These are phyloP conservation scores for Leccinum huronense DNA, from an alignment of 1,284 basidiomycete species.

Conservation along the genomic window DNA sequence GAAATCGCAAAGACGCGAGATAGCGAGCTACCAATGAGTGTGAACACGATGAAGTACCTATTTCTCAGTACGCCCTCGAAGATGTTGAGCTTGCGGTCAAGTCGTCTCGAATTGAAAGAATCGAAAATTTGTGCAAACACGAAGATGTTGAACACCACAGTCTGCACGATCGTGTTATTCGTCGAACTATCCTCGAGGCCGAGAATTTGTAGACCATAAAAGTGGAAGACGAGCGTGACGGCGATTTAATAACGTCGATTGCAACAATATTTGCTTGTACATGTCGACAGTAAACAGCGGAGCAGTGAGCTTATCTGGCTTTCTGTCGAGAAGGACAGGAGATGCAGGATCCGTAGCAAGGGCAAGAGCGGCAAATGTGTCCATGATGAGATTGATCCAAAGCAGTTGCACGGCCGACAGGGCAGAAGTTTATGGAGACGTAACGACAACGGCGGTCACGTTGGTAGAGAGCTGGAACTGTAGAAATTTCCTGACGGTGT, in stretches of 20 bases:
- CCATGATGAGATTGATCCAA: conserved; percentile 98
- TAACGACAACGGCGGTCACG: conserved; percentile 93
- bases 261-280: conserved; percentile 93
- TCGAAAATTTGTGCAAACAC: conserved; percentile 97
- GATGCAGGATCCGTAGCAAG: conserved; percentile 95
- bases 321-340: conserved; percentile 77
- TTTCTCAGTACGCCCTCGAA: conserved; percentile 84
- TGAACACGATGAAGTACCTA: conserved; percentile 86
- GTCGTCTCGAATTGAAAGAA: conserved; percentile 86
- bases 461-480: conserved; percentile 99
- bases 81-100: conserved; percentile 87
- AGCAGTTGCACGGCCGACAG: conserved; percentile 93
- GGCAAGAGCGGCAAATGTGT: conserved; percentile 96
- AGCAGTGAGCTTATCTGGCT: conserved; percentile 85
- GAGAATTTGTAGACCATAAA: conserved; percentile 74
- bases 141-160: conserved; percentile 94
- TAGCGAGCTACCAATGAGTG: conserved; percentile 65
- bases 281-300: conserved; percentile 90
- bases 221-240: conserved; percentile 88
- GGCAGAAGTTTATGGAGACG: conserved; percentile 83
- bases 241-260: conserved; percentile 85
- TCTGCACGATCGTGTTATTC: conserved; percentile 63
- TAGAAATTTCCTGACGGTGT: conserved; percentile 95
- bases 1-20: not conserved
- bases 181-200: conserved; percentile 48